phyloP scores from a whole-genome alignment of 2,329 filamentous ascomycete genomes.

The Immersiporthe knoxdaviesiana region DNA sequence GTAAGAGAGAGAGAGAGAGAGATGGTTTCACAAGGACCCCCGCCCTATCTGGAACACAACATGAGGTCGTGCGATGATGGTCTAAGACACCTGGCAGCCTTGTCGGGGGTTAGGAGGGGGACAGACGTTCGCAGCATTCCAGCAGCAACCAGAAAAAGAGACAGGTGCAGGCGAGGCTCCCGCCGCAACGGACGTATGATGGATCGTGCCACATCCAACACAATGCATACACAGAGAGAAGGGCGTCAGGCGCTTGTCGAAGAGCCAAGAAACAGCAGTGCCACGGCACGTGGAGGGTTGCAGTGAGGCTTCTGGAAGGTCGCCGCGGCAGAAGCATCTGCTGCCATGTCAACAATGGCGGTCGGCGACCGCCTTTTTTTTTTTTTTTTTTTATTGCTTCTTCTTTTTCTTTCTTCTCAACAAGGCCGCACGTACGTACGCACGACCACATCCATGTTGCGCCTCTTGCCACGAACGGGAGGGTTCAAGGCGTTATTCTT shows the following conservation, averaged over 20 bases:
- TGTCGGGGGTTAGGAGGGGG: neutral
- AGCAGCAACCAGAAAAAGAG: neutral
- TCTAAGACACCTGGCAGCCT: neutral
- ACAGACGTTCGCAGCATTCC: slow-evolving; percentile 1
- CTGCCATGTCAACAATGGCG: neutral
- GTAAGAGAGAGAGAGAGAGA: neutral
- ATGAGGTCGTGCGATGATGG: neutral
- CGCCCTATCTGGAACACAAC: slow-evolving; percentile 5
- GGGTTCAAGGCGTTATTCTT: neutral
- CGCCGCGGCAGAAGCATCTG: slow-evolving; percentile 9
- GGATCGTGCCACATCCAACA: neutral
- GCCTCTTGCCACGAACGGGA: too few relatives aligned
- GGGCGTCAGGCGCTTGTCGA: neutral
- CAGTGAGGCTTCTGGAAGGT: slow-evolving; percentile 14
- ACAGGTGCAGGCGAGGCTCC: neutral
- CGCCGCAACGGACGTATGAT: neutral
- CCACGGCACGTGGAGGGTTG: neutral
- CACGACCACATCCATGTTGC: too few relatives aligned
- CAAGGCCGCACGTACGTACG: too few relatives aligned
- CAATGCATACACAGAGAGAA: neutral
- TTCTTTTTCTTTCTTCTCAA: too few relatives aligned
- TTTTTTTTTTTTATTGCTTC: neutral
- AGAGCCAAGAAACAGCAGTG: neutral
- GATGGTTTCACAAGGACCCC: neutral
- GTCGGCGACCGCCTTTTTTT: neutral